phyloP scores from a whole-genome alignment of 208 protist genomes.

The Paratrypanosoma confusum region DNA sequence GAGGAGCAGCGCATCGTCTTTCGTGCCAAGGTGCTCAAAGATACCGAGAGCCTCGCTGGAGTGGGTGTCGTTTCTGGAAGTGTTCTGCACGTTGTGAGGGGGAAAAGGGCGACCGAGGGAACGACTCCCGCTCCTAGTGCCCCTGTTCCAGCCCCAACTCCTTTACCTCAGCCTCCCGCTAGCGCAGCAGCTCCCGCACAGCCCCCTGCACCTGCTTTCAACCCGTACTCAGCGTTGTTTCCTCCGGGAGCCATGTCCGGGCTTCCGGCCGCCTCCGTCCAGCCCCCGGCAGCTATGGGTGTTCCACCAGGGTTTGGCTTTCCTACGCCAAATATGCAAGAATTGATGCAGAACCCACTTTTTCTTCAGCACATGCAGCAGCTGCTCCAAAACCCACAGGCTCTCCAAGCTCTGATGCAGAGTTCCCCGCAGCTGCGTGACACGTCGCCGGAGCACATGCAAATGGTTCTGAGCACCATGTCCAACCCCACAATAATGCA shows the following conservation, averaged over 20 bases:
- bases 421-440: slow-evolving; percentile 1
- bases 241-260: background rate
- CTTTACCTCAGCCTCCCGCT: background rate
- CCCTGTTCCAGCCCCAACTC: slow-evolving; percentile 2
- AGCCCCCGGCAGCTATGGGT: too few relatives aligned
- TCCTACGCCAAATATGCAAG: slow-evolving; percentile 45
- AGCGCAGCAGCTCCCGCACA: too few relatives aligned
- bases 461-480: slow-evolving; percentile 53
- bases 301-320: too few relatives aligned
- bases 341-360: slow-evolving; percentile 43
- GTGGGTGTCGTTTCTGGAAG: slow-evolving; percentile 67
- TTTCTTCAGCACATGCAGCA: slow-evolving; percentile 35
- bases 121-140: background rate
- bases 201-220: background rate
- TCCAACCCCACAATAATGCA: slow-evolving; percentile 24
- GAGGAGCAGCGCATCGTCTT: slow-evolving; percentile 79
- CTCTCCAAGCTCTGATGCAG: slow-evolving; percentile 11
- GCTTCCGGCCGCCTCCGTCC: background rate
- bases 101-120: slow-evolving; percentile 25
- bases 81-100: slow-evolving; percentile 78
- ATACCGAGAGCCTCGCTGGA: slow-evolving; percentile 53
- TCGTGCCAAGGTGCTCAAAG: slow-evolving; percentile 79
- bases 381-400: slow-evolving; percentile 23
- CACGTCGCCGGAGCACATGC: slow-evolving; percentile 27
- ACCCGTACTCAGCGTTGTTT: background rate